Percentiles rank a stretch among this genome's conserved stretches.
These are phyloP conservation scores for Paecilomyces niveus DNA, from an alignment of 2,329 filamentous ascomycete genomes.

Conservation along the genomic window DNA sequence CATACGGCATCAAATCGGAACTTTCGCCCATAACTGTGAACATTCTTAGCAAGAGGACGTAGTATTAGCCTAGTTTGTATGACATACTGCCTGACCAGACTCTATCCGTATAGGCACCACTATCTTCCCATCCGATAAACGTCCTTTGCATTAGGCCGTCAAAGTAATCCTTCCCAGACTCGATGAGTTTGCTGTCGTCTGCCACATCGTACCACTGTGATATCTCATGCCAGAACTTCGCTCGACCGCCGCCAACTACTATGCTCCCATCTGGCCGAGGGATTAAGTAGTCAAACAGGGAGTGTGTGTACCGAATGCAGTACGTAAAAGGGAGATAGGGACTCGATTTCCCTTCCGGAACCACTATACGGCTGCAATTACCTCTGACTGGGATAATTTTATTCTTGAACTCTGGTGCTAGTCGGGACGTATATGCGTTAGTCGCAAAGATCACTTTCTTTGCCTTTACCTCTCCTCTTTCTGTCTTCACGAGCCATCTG, in stretches of 20 bases:
- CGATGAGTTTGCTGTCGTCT: constrained; percentile 45
- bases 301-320: constrained; percentile 48
- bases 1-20: constrained; percentile 43
- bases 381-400: constrained; percentile 72
- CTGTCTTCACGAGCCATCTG: constrained; percentile 59
- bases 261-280: constrained; percentile 47
- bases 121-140: constrained; percentile 30
- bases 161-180: constrained; percentile 33
- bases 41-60: constrained; percentile 10
- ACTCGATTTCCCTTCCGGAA: constrained; percentile 13
- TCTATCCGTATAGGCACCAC: constrained; percentile 20
- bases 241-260: constrained; percentile 56
- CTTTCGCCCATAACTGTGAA: constrained; percentile 46
- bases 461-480: constrained; percentile 59
- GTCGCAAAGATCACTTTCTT: constrained; percentile 66
- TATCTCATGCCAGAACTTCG: constrained; percentile 26
- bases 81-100: constrained; percentile 30
- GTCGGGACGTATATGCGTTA: constrained; percentile 74
- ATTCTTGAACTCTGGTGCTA: constrained; percentile 62
- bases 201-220: constrained; percentile 39
- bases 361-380: constrained; percentile 26
- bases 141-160: constrained; percentile 31
- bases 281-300: constrained; percentile 46
- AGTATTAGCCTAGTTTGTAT: not conserved
- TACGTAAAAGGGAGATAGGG: constrained; percentile 43